Evolutionary conservation across 441 rosid genomes (phyloP).

Genomic region (Melastoma candidum): DNA sequence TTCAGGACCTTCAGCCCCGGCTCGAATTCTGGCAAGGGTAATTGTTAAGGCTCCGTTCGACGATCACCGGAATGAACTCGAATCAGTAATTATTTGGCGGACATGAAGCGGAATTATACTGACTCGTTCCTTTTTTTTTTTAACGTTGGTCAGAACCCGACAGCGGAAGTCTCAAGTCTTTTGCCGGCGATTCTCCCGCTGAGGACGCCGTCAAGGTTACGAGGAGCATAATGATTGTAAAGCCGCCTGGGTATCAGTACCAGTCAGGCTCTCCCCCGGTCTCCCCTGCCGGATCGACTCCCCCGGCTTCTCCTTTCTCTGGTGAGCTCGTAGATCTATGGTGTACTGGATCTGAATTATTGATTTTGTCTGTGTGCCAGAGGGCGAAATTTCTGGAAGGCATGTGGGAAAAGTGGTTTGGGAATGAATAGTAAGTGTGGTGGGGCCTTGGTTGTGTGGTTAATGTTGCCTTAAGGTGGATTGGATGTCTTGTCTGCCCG

Average conservation of each 20-base stretch:
- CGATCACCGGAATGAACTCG: too few relatives aligned
- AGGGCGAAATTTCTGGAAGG: too few relatives aligned
- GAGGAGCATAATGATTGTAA: slow-evolving; percentile 13
- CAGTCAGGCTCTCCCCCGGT: slow-evolving; percentile 11
- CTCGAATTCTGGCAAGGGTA: slow-evolving; percentile 15
- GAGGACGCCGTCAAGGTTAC: slow-evolving; percentile 11
- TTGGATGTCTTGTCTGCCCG: too few relatives aligned
- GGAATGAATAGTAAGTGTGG: too few relatives aligned
- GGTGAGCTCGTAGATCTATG: not conserved
- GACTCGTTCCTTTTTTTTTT: too few relatives aligned
- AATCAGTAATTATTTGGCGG: too few relatives aligned
- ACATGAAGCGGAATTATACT: too few relatives aligned
- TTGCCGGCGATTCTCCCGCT: not conserved
- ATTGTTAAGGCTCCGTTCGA: not conserved
- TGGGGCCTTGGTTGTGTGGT: too few relatives aligned
- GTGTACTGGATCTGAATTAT: not conserved
- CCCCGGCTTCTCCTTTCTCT: slow-evolving; percentile 15
- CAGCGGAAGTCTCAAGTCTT: not conserved
- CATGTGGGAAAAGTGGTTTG: too few relatives aligned
- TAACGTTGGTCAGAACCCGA: slow-evolving; percentile 4
- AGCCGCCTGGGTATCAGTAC: slow-evolving; percentile 15
- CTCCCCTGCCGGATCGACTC: slow-evolving; percentile 14
- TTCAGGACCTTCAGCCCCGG: slow-evolving; percentile 3
- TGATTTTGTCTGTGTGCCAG: not conserved
- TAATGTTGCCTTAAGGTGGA: too few relatives aligned